Evolutionary conservation across 352 stramenopile species (phyloP).

Genomic region (Phytophthora agathidicida): DNA sequence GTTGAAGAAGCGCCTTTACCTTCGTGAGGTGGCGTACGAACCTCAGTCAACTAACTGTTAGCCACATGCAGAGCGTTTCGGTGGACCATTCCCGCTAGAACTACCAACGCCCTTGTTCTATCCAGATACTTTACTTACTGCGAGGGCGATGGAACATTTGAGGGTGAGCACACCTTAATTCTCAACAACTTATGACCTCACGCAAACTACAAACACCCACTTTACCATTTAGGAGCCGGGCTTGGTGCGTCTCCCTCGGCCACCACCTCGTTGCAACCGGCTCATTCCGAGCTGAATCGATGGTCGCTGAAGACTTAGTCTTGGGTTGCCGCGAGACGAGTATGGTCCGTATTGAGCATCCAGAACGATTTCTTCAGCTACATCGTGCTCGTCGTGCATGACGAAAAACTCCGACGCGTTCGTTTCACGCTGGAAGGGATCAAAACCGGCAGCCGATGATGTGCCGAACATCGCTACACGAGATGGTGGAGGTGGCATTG

Average conservation of each 20-base stretch:
- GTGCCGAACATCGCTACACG: constrained; percentile 77
- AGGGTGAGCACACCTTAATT: not conserved
- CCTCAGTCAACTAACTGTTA: no score
- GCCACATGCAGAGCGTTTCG: no score
- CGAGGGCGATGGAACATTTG: no score
- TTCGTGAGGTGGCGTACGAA: no score
- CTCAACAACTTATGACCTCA: no score
- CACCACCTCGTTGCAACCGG: constrained; percentile 11
- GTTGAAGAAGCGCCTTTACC: no score
- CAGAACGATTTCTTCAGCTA: constrained; percentile 40
- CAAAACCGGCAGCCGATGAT: constrained; percentile 41
- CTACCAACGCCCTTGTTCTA: no score
- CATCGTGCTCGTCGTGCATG: constrained; percentile 50
- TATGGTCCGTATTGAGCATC: constrained; percentile 37
- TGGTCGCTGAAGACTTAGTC: constrained; percentile 16
- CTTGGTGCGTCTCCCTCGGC: constrained; percentile 7
- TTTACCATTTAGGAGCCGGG: not conserved
- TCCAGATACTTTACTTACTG: no score
- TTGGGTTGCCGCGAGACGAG: constrained; percentile 17
- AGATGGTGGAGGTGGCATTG: constrained; percentile 52
- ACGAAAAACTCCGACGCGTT: constrained; percentile 60
- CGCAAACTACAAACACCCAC: no score
- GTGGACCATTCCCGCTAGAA: no score
- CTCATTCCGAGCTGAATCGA: constrained; percentile 11
- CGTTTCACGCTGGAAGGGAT: constrained; percentile 51